Evolutionary conservation across 805 yeast genomes (phyloP).

Genomic region (Debaryomyces maramus): DNA sequence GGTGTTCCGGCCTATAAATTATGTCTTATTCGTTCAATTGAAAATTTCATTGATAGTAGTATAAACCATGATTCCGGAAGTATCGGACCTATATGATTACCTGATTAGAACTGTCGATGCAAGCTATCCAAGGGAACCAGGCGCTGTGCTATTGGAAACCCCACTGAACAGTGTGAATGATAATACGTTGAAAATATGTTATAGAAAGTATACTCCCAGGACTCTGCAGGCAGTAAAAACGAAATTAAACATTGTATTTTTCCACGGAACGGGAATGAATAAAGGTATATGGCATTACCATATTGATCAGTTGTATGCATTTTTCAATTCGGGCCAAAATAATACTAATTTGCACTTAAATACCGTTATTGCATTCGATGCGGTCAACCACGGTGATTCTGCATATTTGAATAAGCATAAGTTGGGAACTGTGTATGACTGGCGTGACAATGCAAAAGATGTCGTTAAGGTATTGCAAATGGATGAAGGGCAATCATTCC

Average conservation of each 20-base stretch:
- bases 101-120: constrained; percentile 16
- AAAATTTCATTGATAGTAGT: too few species aligned
- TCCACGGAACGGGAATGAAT: constrained; percentile 18
- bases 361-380: constrained; percentile 14
- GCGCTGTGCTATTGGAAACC: constrained; percentile 30
- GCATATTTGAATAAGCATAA: constrained; percentile 10
- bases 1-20: too few species aligned
- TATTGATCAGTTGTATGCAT: constrained; percentile 10
- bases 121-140: constrained; percentile 29
- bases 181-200: constrained; percentile 39
- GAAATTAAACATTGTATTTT: constrained; percentile 13
- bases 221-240: constrained; percentile 8
- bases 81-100: constrained; percentile 1
- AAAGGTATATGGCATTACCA: constrained; percentile 17
- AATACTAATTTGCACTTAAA: constrained; percentile 19
- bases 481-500: constrained; percentile 4
- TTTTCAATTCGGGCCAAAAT: background rate
- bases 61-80: constrained; percentile 4
- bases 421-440: constrained; percentile 9
- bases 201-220: constrained; percentile 36
- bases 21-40: too few species aligned
- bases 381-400: constrained; percentile 14
- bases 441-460: constrained; percentile 15
- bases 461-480: constrained; percentile 5
- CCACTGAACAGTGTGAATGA: constrained; percentile 26